Conservation (phyloP, 371 early-diverging fungal species). For the Lichtheimia hyalospora region DNA sequence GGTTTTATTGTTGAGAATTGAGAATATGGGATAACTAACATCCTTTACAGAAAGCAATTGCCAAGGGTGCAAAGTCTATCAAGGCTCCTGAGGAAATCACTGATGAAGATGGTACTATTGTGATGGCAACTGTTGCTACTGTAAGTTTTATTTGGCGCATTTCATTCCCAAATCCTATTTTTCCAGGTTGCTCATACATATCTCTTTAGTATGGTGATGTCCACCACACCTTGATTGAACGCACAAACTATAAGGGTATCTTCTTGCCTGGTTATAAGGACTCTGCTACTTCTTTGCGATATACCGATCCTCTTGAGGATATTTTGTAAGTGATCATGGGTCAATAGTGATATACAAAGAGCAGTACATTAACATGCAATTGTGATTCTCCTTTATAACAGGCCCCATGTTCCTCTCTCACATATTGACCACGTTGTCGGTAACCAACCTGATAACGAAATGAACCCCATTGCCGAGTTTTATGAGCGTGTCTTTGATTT, state of each 20-base stretch:
- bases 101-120: constrained; percentile 86
- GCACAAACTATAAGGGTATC: constrained; percentile 76
- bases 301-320: constrained; percentile 68
- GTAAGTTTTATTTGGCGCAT: constrained; percentile 43
- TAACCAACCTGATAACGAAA: constrained; percentile 92
- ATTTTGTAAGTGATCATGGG: constrained; percentile 43
- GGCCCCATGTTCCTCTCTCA: constrained; percentile 64
- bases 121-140: constrained; percentile 90
- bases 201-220: constrained; percentile 82
- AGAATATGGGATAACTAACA: not conserved
- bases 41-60: constrained; percentile 68
- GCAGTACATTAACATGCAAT: not conserved
- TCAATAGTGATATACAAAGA: not conserved
- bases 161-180: not conserved
- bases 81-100: constrained; percentile 77
- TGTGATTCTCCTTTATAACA: too few relatives aligned
- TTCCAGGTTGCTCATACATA: not conserved
- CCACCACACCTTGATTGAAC: constrained; percentile 92
- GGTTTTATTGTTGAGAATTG: not conserved
- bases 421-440: constrained; percentile 94
- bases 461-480: constrained; percentile 82
- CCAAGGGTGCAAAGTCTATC: constrained; percentile 85
- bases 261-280: constrained; percentile 86
- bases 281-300: constrained; percentile 31
- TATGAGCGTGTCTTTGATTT: constrained; percentile 90